A percentile compares a stretch with the other conserved stretches of the same genome.
Conservation (phyloP, 495 filamentous ascomycete species). For the Penicillium cosmopolitanum region DNA sequence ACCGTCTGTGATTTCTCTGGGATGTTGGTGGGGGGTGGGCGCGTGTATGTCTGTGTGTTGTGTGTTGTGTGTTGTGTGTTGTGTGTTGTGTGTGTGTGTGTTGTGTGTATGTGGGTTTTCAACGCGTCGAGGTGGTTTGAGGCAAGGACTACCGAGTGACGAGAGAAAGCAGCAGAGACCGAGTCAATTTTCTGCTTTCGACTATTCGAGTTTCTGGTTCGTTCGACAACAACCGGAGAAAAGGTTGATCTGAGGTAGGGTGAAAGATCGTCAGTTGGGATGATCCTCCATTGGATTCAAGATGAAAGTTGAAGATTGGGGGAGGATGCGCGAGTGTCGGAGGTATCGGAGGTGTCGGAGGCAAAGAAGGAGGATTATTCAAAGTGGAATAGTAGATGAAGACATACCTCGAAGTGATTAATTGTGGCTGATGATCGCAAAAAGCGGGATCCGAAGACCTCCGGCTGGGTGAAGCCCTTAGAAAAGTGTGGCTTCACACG, state of each 20-base stretch:
- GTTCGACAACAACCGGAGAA: conserved; percentile 12
- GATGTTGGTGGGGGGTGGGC: conserved; percentile 6
- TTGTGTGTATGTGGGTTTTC: conserved; percentile 1
- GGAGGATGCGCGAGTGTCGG: neutral
- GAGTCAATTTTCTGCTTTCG: neutral
- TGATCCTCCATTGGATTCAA: neutral
- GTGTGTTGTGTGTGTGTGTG: conserved; percentile 6
- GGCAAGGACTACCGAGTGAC: conserved; percentile 24
- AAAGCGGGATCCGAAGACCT: conserved; percentile 27
- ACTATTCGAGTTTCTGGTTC: neutral
- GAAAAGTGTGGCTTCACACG: conserved; percentile 29
- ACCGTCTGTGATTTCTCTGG: conserved; percentile 4
- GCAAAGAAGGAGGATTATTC: conserved; percentile 1
- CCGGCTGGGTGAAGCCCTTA: conserved; percentile 22
- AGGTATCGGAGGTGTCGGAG: neutral
- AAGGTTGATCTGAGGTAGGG: conserved; percentile 7
- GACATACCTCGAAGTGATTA: conserved; percentile 24
- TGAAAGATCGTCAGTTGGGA: conserved; percentile 7
- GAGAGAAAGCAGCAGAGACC: neutral
- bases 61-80: conserved; percentile 7
- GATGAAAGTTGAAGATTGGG: no score
- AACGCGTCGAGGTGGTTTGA: conserved; percentile 27
- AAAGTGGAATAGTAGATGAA: conserved; percentile 4
- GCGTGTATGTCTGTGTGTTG: conserved; percentile 6
- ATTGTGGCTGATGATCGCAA: conserved; percentile 5